Percentiles rank a stretch among this genome's conserved stretches.
Evolutionary conservation across 805 yeast species (phyloP).

Genomic region (Candida methanosorbosa): DNA sequence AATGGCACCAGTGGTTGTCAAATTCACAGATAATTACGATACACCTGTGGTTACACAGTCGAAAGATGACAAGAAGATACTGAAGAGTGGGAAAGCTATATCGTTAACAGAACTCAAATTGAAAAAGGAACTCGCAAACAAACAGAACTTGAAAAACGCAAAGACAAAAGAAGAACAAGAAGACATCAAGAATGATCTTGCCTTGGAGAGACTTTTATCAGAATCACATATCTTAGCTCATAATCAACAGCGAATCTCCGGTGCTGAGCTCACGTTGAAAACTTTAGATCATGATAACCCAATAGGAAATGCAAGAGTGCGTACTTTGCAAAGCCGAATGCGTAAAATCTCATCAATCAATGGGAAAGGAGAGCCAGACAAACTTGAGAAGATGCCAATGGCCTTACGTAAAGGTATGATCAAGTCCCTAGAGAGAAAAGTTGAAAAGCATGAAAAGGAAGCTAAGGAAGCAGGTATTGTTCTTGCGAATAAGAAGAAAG

Average conservation of each 20-base stretch:
- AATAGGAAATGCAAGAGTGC: constrained; percentile 59
- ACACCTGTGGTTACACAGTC: constrained; percentile 22
- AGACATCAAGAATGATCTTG: constrained; percentile 61
- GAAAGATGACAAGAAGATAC: constrained; percentile 41
- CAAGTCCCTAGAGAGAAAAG: constrained; percentile 41
- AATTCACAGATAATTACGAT: constrained; percentile 28
- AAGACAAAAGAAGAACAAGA: constrained; percentile 34
- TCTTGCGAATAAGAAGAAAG: constrained; percentile 62
- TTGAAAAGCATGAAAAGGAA: constrained; percentile 54
- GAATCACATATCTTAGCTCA: constrained; percentile 62
- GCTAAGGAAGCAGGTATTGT: constrained; percentile 89
- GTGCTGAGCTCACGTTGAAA: constrained; percentile 58
- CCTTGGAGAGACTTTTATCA: constrained; percentile 55
- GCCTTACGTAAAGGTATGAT: constrained; percentile 79
- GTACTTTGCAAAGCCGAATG: constrained; percentile 54
- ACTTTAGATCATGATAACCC: constrained; percentile 55
- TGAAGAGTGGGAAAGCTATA: constrained; percentile 56
- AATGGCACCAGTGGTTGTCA: constrained; percentile 40
- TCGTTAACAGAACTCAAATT: constrained; percentile 31
- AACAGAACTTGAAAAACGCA: constrained; percentile 14
- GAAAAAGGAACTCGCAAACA: constrained; percentile 26
- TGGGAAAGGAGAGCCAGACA: constrained; percentile 25
- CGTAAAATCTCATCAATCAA: constrained; percentile 36
- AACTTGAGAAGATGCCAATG: constrained; percentile 82
- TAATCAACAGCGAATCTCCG: constrained; percentile 34